Evolutionary conservation across 441 rosid genomes (phyloP).

Genomic region (Capsella rubella): DNA sequence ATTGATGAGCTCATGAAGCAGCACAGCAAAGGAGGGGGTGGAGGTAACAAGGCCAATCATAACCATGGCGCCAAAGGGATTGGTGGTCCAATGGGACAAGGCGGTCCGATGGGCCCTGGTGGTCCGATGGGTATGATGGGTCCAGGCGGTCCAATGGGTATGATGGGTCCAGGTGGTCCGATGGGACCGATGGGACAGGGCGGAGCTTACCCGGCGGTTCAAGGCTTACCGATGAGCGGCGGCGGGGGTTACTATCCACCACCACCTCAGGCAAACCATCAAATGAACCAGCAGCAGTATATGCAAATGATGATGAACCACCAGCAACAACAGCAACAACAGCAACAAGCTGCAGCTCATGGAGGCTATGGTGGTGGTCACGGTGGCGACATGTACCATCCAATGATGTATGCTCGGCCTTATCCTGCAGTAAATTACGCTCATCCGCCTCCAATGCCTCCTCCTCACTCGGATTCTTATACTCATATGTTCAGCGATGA

Average conservation of each 20-base stretch:
- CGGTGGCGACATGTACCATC: conserved; percentile 80
- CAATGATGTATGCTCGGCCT: conserved; percentile 84
- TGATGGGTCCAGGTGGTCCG: conserved; percentile 41
- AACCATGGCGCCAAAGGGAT: conserved; percentile 48
- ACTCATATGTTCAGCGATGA: conserved; percentile 88
- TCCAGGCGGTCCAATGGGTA: conserved; percentile 46
- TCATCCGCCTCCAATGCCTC: conserved; percentile 59
- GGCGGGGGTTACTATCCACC: conserved; percentile 55
- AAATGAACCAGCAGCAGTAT: conserved; percentile 62
- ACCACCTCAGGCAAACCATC: conserved; percentile 59
- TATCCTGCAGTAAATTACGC: conserved; percentile 65
- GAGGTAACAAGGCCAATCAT: conserved; percentile 52
- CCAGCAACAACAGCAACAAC: conserved; percentile 68
- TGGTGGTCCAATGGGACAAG: conserved; percentile 51
- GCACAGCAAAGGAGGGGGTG: conserved; percentile 35
- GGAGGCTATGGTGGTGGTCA: conserved; percentile 56
- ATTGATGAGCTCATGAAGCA: conserved; percentile 46
- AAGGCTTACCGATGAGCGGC: conserved; percentile 76
- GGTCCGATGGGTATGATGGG: conserved; percentile 47
- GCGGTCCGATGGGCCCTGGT: conserved; percentile 39
- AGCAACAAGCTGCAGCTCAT: conserved; percentile 51
- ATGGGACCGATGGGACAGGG: conserved; percentile 48
- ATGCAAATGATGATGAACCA: conserved; percentile 96
- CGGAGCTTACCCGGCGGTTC: conserved; percentile 63
- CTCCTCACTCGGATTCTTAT: conserved; percentile 62